Percentiles rank a stretch among this genome's conserved stretches.
Conservation (phyloP, 768 basidiomycete species). For the Boletus tomentosulus region DNA sequence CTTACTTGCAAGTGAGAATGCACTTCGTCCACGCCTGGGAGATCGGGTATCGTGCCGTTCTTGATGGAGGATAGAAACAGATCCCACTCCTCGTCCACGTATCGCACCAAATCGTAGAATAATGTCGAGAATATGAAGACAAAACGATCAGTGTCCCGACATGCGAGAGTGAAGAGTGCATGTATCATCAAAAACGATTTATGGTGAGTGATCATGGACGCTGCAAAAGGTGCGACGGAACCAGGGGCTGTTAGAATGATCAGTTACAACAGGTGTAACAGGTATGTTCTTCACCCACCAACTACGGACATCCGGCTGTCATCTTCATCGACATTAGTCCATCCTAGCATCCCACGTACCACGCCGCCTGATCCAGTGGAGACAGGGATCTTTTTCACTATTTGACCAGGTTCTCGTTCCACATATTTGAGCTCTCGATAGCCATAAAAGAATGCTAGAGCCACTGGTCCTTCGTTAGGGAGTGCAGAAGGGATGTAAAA, state of each 20-base stretch:
- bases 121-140: not conserved
- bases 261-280: not conserved
- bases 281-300: not conserved
- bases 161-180: constrained; percentile 8
- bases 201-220: not conserved
- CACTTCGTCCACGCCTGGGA: constrained; percentile 5
- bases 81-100: constrained; percentile 4
- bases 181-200: constrained; percentile 9
- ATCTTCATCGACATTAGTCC: not conserved
- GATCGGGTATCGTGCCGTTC: constrained; percentile 5
- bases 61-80: not conserved
- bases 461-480: too few relatives aligned
- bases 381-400: not conserved
- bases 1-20: constrained; percentile 5
- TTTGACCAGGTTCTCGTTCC: not conserved
- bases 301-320: not conserved
- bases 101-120: constrained; percentile 6
- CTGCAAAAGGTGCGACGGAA: not conserved
- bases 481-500: not conserved
- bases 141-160: not conserved
- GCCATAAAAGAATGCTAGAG: not conserved
- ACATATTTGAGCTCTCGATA: not conserved
- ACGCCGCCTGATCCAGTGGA: not conserved
- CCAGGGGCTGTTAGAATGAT: not conserved
- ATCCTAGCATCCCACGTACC: not conserved